phyloP scores from a whole-genome alignment of 2,329 filamentous ascomycete genomes.

The Arthrobotrys musiformis region DNA sequence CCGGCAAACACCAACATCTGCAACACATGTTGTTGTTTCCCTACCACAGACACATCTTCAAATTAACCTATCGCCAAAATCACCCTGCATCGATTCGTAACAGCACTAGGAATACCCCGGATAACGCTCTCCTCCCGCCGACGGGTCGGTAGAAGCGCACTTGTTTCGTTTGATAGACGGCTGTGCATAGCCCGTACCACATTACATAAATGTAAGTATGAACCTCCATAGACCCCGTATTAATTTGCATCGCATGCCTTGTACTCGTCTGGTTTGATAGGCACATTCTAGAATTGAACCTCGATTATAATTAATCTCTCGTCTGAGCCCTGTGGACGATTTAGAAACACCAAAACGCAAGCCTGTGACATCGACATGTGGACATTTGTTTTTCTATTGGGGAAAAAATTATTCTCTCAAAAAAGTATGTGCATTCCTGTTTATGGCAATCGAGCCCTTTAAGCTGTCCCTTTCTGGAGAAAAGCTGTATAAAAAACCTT shows the following conservation, averaged over 20 bases:
- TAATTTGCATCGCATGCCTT: constrained; percentile 19
- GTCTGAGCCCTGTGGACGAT: no score
- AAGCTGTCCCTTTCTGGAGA: not conserved
- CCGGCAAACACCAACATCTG: constrained; percentile 23
- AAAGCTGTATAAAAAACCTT: not conserved
- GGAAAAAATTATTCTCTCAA: constrained; percentile 10
- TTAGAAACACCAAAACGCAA: not conserved
- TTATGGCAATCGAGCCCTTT: constrained; percentile 8
- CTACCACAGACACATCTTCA: not conserved
- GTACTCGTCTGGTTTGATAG: constrained; percentile 8
- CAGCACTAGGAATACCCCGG: constrained; percentile 2
- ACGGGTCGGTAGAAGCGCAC: constrained; percentile 6
- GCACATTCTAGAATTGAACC: constrained; percentile 8
- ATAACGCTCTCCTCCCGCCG: constrained; percentile 4
- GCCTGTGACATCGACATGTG: constrained; percentile 6
- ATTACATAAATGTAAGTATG: no score
- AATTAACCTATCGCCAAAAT: not conserved
- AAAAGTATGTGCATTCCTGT: constrained; percentile 7
- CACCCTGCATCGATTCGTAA: constrained; percentile 1
- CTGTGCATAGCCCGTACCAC: no score
- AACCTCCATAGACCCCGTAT: not conserved
- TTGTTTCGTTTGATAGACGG: constrained; percentile 25
- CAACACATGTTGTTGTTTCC: constrained; percentile 25
- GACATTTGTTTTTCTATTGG: not conserved
- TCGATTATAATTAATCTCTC: not conserved